Percentiles rank a stretch among this genome's conserved stretches.
Evolutionary conservation across 768 basidiomycete species (phyloP).

Genomic region (Amanita rubescens): DNA sequence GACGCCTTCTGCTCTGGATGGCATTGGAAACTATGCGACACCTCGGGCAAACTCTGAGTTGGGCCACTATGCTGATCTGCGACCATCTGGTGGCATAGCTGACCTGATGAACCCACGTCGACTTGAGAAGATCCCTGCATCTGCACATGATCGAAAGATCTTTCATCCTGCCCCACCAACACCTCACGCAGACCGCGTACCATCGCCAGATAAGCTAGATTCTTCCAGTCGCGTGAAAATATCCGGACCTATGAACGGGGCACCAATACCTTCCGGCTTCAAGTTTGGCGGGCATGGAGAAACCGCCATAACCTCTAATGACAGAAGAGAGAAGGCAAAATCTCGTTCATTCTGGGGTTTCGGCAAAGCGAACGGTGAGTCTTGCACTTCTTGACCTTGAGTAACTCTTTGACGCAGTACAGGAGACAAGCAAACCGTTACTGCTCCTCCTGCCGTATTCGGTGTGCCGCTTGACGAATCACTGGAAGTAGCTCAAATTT

Average conservation of each 20-base stretch:
- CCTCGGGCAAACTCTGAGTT: slow-evolving; percentile 75
- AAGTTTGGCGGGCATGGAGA: slow-evolving; percentile 77
- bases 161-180: slow-evolving; percentile 51
- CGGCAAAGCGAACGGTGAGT: slow-evolving; percentile 52
- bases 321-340: slow-evolving; percentile 88
- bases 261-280: slow-evolving; percentile 80
- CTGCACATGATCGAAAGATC: slow-evolving; percentile 53
- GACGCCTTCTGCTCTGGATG: slow-evolving; percentile 21
- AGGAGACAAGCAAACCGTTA: slow-evolving; percentile 32
- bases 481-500: slow-evolving; percentile 83
- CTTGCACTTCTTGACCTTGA: not conserved
- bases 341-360: slow-evolving; percentile 93
- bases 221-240: slow-evolving; percentile 70
- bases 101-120: slow-evolving; percentile 31
- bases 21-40: slow-evolving; percentile 11
- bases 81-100: slow-evolving; percentile 23
- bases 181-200: slow-evolving; percentile 41
- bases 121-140: slow-evolving; percentile 47
- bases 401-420: not conserved
- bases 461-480: slow-evolving; percentile 84
- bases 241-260: slow-evolving; percentile 80
- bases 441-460: slow-evolving; percentile 70
- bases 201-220: slow-evolving; percentile 50
- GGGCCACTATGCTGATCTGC: slow-evolving; percentile 70
- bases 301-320: slow-evolving; percentile 33